These are phyloP conservation scores for Stylonectria norvegica DNA, from an alignment of 2,329 filamentous ascomycete species.

Conservation along the genomic window DNA sequence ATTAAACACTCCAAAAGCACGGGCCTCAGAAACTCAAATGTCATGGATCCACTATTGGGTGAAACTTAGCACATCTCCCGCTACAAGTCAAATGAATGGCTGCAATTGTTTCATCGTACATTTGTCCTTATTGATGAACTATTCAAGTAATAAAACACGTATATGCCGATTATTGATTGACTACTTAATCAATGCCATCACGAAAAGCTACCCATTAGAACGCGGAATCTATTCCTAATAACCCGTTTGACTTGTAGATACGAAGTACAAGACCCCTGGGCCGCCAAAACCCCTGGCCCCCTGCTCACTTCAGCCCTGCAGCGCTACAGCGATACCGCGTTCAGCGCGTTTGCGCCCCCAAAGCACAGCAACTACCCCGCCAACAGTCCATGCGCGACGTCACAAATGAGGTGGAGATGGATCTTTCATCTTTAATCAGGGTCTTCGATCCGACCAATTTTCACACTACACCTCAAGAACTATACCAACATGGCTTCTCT, in stretches of 20 bases:
- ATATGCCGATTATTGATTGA: too few relatives aligned
- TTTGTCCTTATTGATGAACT: too few relatives aligned
- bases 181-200: too few relatives aligned
- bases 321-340: slow-evolving; percentile 26
- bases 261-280: too few relatives aligned
- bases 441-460: slow-evolving; percentile 7
- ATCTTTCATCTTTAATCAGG: slow-evolving; percentile 11
- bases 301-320: slow-evolving; percentile 25
- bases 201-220: too few relatives aligned
- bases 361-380: slow-evolving; percentile 23
- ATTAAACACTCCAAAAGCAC: slow-evolving; percentile 4
- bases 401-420: slow-evolving; percentile 16
- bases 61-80: slow-evolving; percentile 1
- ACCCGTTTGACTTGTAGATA: too few relatives aligned
- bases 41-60: too few relatives aligned
- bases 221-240: too few relatives aligned
- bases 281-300: too few relatives aligned
- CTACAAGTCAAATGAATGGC: too few relatives aligned
- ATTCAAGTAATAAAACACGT: too few relatives aligned
- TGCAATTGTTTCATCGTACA: too few relatives aligned
- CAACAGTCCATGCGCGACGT: slow-evolving; percentile 21
- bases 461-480: slow-evolving; percentile 4
- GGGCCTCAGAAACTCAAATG: slow-evolving; percentile 1
- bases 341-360: slow-evolving; percentile 9
- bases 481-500: slow-evolving; percentile 41